Percentiles rank a stretch among this genome's conserved stretches.
These are phyloP conservation scores for Vitis rupestris DNA, from an alignment of 164 flowering plant genomes.

Conservation along the genomic window DNA sequence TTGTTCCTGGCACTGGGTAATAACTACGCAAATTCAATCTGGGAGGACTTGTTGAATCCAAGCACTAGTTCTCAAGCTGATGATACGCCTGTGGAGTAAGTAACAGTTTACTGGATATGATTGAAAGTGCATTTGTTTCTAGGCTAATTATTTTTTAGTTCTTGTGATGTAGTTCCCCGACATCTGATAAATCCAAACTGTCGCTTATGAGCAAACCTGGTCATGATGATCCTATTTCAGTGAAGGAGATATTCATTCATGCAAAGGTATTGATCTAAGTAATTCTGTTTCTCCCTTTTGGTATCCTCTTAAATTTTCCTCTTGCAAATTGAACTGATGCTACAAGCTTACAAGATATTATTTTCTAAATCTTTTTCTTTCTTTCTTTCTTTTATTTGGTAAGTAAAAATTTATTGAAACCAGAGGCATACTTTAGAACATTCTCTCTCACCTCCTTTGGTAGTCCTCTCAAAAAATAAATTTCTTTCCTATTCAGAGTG, in stretches of 20 bases:
- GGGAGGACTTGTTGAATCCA: slow-evolving; percentile 74
- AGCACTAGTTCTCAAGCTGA: slow-evolving; percentile 31
- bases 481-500: no score
- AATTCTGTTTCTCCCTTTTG: neutral
- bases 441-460: no score
- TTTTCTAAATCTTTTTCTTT: no score
- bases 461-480: no score
- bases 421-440: no score
- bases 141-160: slow-evolving; percentile 1
- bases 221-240: slow-evolving; percentile 62
- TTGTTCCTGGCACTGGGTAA: slow-evolving; percentile 89
- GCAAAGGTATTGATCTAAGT: slow-evolving; percentile 61
- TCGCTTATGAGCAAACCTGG: slow-evolving; percentile 53
- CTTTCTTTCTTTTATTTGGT: no score
- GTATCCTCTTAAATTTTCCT: neutral
- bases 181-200: slow-evolving; percentile 39
- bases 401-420: no score
- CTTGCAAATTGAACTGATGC: neutral
- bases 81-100: slow-evolving; percentile 49
- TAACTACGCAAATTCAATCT: slow-evolving; percentile 69
- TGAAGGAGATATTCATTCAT: slow-evolving; percentile 80
- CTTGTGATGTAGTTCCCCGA: slow-evolving; percentile 40
- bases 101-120: neutral
- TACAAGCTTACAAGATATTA: no score
- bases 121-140: neutral